Evolutionary conservation across 2,329 filamentous ascomycete species (phyloP).

Genomic region (Pseudogymnoascus sp.): DNA sequence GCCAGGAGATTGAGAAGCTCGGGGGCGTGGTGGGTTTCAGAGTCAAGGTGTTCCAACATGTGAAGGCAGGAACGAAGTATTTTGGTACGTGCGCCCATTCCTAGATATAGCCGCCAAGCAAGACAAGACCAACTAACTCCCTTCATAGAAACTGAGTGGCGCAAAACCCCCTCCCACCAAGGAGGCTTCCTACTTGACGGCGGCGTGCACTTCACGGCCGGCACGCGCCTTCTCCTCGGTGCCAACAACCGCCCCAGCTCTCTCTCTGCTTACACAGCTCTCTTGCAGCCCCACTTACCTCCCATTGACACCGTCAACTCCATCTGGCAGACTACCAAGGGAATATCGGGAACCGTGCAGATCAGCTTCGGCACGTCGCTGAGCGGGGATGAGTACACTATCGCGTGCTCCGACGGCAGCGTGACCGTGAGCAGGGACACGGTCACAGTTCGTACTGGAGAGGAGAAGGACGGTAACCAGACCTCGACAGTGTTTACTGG

Average conservation of each 20-base stretch:
- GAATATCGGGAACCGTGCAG: slow-evolving; percentile 26
- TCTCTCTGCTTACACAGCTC: slow-evolving; percentile 23
- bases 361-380: slow-evolving; percentile 27
- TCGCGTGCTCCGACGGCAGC: slow-evolving; percentile 28
- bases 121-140: slow-evolving; percentile 11
- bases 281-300: slow-evolving; percentile 24
- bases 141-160: slow-evolving; percentile 45
- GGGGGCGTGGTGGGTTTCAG: slow-evolving; percentile 49
- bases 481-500: slow-evolving; percentile 24
- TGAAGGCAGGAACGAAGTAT: slow-evolving; percentile 41
- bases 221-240: slow-evolving; percentile 49
- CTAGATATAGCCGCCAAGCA: background rate
- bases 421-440: slow-evolving; percentile 21
- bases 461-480: slow-evolving; percentile 20
- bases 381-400: slow-evolving; percentile 23
- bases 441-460: slow-evolving; percentile 23
- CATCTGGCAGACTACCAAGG: slow-evolving; percentile 26
- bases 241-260: slow-evolving; percentile 21
- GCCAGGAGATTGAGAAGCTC: slow-evolving; percentile 40
- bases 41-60: slow-evolving; percentile 36
- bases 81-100: slow-evolving; percentile 23
- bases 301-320: slow-evolving; percentile 29
- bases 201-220: slow-evolving; percentile 65
- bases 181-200: slow-evolving; percentile 71
- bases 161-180: slow-evolving; percentile 61